A percentile compares a stretch with the other conserved stretches of the same genome.
Conservation (phyloP, 208 protist genomes). For the Trypanosoma vivax region DNA sequence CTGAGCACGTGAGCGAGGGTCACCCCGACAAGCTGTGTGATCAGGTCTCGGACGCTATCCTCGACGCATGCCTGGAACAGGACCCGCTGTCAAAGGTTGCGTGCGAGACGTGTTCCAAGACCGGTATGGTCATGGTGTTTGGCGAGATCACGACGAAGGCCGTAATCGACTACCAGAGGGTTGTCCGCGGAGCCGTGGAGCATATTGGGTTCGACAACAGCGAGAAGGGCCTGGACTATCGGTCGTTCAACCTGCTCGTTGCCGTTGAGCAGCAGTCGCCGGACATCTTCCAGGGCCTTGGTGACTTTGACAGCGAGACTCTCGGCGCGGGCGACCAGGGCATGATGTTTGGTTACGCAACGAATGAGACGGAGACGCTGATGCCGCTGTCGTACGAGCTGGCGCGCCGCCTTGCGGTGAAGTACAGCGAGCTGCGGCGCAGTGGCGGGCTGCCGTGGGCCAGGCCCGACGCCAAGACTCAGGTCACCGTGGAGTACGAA, state of each 20-base stretch:
- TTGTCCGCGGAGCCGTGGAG: not conserved
- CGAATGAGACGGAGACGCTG: constrained; percentile 96
- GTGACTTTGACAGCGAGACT: not conserved
- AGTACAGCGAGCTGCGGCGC: not conserved
- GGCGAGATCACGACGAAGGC: not conserved
- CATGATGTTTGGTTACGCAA: constrained; percentile 99
- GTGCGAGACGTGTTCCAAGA: not conserved
- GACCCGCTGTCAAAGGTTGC: not conserved
- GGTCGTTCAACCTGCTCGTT: not conserved
- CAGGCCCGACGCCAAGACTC: not conserved
- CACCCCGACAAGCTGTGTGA: not conserved
- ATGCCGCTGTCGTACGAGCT: constrained; percentile 95
- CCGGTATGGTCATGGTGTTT: not conserved
- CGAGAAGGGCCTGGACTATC: not conserved
- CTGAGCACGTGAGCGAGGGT: not conserved
- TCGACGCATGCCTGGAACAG: not conserved
- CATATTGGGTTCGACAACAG: not conserved
- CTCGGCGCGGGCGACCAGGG: constrained; percentile 92
- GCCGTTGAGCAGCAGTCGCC: not conserved
- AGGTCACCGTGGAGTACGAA: not conserved
- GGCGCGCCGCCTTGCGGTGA: not conserved
- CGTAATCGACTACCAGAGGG: not conserved
- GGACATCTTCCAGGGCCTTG: not conserved
- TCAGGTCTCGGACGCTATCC: not conserved
- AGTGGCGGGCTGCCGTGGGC: not conserved